Evolutionary conservation across 2,329 filamentous ascomycete species (phyloP), one percentile per base, ranked within the genome.

Genomic region (Penicillium sp.): DNA sequence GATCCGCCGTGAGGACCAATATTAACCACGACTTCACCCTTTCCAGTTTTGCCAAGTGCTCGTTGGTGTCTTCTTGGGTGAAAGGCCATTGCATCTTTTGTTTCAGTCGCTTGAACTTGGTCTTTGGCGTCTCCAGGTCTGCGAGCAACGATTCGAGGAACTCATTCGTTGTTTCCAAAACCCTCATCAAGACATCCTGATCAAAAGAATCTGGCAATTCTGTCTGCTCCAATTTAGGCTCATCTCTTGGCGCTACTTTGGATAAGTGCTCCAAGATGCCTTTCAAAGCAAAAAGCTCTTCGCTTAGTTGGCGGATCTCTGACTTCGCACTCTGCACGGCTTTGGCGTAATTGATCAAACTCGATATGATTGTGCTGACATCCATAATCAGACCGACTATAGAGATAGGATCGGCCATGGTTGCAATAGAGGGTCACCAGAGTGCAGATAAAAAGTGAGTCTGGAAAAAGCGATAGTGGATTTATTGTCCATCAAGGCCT

Each of bases 11-110:
- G n/a, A 62, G 52, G 24, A 62, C 60, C 34, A 62, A 47, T 21
- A 61, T 59, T 46, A 62, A 52, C 60, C 60, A 62, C 4, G 60
- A 61, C 29, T 62, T 62, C 26, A 62, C 58, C 29, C 60, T 49
- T 48, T 61, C 60, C 16, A 62, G 42, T 12, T 46, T 44, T 16
- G 36, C 23, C 12, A 62, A 54, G 31, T 62, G 56, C 8, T 24
- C 52, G 31, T 43, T 56, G 36, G 56, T 24, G 42, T 59, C 49
- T 13, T 54, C 49, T n/a, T 61, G 51, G 1, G 58, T 57, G 33
- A 62, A 61, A 0, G 58, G 58, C 56, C 60, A 62, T 49, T 59
- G 49, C 3, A 62, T 42, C 26, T 57, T 53, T 38, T 61, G 58
- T 43, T 61, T 62, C 5, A 61, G 38, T 6, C 48, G 50, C 24